Percentiles rank a stretch among this genome's conserved stretches.
These are phyloP conservation scores for Linnemannia exigua DNA, from an alignment of 192 early-diverging fungal species.

Conservation along the genomic window DNA sequence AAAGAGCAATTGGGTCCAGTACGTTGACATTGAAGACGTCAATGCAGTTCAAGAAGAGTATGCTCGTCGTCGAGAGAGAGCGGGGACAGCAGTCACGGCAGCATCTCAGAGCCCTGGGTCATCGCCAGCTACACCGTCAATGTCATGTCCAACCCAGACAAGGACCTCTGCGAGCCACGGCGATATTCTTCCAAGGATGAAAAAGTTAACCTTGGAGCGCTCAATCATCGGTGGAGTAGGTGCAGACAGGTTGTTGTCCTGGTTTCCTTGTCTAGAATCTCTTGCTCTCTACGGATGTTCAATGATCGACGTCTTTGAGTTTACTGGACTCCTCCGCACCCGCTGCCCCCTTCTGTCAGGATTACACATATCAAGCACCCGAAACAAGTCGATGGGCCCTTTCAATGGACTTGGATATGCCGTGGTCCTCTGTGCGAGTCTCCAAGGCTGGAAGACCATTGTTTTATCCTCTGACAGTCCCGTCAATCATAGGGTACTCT, in stretches of 20 bases:
- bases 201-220: not conserved
- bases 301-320: not conserved
- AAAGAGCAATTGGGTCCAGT: not conserved
- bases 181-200: not conserved
- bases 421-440: not conserved
- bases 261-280: not conserved
- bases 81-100: not conserved
- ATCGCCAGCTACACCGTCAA: no score
- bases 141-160: no score
- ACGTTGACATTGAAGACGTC: not conserved
- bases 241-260: not conserved
- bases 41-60: not conserved
- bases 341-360: not conserved
- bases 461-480: not conserved
- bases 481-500: not conserved
- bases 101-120: no score
- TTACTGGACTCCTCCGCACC: not conserved
- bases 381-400: not conserved
- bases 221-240: not conserved
- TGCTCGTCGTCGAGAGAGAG: not conserved
- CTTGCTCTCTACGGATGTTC: not conserved
- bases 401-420: not conserved
- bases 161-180: not conserved
- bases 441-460: not conserved
- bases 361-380: not conserved